Evolutionary conservation across 176 grass and related monocot genomes (phyloP).

Genomic region (Musa troglodytarum): DNA sequence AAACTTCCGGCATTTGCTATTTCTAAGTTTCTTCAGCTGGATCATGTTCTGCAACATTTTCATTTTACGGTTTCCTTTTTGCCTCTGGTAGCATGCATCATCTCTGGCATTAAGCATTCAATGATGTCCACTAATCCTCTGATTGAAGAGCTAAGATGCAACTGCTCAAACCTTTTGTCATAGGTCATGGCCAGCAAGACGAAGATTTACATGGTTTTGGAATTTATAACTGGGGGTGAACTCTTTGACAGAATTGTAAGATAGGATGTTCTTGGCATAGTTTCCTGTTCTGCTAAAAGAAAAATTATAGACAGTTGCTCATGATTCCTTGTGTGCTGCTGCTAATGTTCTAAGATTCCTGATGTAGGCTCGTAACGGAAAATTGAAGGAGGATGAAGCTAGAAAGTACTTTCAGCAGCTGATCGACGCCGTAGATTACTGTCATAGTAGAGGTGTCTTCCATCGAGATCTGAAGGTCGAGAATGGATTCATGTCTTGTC

Average conservation of each 20-base stretch:
- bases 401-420: slow-evolving; percentile 98
- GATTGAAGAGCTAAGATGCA: neutral
- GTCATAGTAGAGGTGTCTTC: slow-evolving; percentile 92
- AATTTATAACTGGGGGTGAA: slow-evolving; percentile 80
- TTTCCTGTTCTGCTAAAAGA: neutral
- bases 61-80: no score
- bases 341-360: neutral
- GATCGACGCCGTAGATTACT: slow-evolving; percentile 94
- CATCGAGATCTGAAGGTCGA: slow-evolving; percentile 88
- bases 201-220: slow-evolving; percentile 96
- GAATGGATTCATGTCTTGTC: neutral
- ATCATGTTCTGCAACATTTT: no score
- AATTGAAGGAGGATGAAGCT: slow-evolving; percentile 83
- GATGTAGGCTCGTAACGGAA: slow-evolving; percentile 60
- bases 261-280: neutral
- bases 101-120: no score
- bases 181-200: slow-evolving; percentile 99
- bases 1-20: no score
- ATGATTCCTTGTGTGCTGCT: neutral
- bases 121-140: no score
- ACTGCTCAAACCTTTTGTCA: neutral
- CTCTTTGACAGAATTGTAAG: slow-evolving; percentile 99
- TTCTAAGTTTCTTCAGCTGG: no score
- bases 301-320: neutral
- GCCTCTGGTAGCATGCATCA: no score